Evolutionary conservation across 139 green algal species (phyloP).

Genomic region (Tetraselmis chui): DNA sequence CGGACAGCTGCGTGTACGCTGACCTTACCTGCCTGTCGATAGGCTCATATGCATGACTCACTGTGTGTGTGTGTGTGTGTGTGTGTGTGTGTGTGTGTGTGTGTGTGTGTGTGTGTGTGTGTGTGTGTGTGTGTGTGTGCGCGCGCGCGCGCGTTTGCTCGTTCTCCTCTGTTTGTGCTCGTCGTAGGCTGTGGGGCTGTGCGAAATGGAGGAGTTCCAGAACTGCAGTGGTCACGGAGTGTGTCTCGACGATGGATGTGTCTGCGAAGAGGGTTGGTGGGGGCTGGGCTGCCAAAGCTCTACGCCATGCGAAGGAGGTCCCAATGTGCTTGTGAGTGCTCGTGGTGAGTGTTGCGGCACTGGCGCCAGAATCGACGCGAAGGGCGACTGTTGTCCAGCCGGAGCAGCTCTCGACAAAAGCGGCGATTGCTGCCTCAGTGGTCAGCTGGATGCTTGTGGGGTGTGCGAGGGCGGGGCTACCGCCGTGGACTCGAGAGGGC

Average conservation of each 20-base stretch:
- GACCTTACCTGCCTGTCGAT: too few relatives aligned
- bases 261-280: not conserved
- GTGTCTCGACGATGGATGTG: not conserved
- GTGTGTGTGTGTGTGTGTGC: too few relatives aligned
- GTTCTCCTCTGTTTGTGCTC: not conserved
- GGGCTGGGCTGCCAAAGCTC: not conserved
- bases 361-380: constrained; percentile 2
- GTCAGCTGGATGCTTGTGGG: constrained; percentile 37
- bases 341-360: constrained; percentile 29
- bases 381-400: constrained; percentile 25
- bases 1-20: too few relatives aligned
- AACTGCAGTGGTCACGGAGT: not conserved
- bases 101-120: too few relatives aligned
- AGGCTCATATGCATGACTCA: too few relatives aligned
- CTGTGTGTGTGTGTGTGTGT: too few relatives aligned
- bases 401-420: constrained; percentile 21
- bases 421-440: constrained; percentile 31
- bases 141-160: too few relatives aligned
- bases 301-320: not conserved
- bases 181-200: not conserved
- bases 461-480: constrained; percentile 30
- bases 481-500: constrained; percentile 30
- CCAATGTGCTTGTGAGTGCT: not conserved
- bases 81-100: too few relatives aligned
- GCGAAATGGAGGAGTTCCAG: not conserved